These are phyloP conservation scores for Talaromyces islandicus DNA, from an alignment of 2,329 filamentous ascomycete genomes.

Conservation along the genomic window DNA sequence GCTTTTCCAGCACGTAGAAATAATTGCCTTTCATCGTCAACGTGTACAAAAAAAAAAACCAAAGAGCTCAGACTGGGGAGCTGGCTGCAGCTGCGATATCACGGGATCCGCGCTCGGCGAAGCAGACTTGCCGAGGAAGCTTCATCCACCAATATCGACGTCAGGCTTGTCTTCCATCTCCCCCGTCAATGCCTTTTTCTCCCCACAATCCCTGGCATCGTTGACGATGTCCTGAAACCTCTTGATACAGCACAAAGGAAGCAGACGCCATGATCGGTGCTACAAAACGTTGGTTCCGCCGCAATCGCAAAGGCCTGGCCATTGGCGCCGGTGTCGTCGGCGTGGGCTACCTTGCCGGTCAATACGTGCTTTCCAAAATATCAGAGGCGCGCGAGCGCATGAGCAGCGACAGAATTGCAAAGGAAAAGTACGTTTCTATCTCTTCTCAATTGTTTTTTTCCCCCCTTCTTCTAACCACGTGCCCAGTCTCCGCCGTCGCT, in stretches of 20 bases:
- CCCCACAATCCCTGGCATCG: not conserved
- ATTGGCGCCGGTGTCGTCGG: constrained; percentile 83
- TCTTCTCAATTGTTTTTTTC: not conserved
- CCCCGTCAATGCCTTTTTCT: not conserved
- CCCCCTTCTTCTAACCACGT: not conserved
- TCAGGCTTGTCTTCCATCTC: not conserved
- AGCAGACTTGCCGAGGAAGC: constrained; percentile 9
- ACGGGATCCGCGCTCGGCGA: not conserved
- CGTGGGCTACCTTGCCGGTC: constrained; percentile 82
- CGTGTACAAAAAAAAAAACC: not conserved
- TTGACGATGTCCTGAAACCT: constrained; percentile 11
- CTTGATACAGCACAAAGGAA: not conserved
- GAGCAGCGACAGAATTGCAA: constrained; percentile 90
- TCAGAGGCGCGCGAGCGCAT: constrained; percentile 92
- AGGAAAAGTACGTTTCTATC: constrained; percentile 72
- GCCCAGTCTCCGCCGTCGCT: constrained; percentile 78
- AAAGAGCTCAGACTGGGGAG: not conserved
- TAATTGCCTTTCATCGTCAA: not conserved
- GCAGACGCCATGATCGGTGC: constrained; percentile 55
- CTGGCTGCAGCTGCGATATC: not conserved
- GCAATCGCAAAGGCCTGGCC: constrained; percentile 84
- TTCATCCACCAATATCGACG: not conserved
- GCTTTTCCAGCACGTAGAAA: not conserved
- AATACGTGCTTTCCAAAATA: constrained; percentile 88
- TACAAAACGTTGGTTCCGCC: constrained; percentile 83